Conservation (phyloP, 2,329 filamentous ascomycete genomes). For the Ceratocystis colombiana region DNA sequence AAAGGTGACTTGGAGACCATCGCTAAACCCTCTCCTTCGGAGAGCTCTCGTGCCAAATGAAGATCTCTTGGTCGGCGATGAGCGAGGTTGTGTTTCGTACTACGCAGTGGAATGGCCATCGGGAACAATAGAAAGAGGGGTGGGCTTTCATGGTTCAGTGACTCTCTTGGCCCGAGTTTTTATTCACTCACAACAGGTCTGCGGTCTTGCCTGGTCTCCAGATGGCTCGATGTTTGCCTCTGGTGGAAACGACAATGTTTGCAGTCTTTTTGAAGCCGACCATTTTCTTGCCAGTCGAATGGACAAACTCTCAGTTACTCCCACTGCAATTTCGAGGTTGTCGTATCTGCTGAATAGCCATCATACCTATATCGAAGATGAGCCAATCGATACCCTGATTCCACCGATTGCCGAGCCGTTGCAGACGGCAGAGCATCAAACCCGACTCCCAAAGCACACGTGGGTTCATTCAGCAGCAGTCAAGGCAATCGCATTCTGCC, state of each 20-base stretch:
- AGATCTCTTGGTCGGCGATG: constrained; percentile 78
- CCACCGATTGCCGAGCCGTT: constrained; percentile 13
- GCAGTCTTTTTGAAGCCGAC: constrained; percentile 65
- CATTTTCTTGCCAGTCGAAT: constrained; percentile 39
- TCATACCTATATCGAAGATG: constrained; percentile 13
- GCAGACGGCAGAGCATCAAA: constrained; percentile 3
- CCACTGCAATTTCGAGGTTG: constrained; percentile 8
- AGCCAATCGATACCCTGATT: constrained; percentile 17
- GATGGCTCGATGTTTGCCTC: constrained; percentile 71
- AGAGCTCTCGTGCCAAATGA: constrained; percentile 55
- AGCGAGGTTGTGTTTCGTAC: constrained; percentile 71
- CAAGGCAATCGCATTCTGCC: constrained; percentile 94
- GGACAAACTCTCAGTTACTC: constrained; percentile 13
- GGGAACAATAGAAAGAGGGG: constrained; percentile 49
- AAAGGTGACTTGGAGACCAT: constrained; percentile 43
- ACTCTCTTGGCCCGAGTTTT: constrained; percentile 65
- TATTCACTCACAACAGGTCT: constrained; percentile 81
- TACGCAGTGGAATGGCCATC: constrained; percentile 81
- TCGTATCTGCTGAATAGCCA: constrained; percentile 13
- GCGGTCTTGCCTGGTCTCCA: constrained; percentile 78
- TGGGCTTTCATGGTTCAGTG: constrained; percentile 68
- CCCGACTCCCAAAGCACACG: constrained; percentile 41
- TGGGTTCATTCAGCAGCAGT: constrained; percentile 79
- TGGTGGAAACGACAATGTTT: constrained; percentile 85
- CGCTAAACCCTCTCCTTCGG: constrained; percentile 40